Evolutionary conservation across 164 flowering plant species (phyloP), one percentile per base, ranked within the genome.

Genomic region (Annona cherimola): DNA sequence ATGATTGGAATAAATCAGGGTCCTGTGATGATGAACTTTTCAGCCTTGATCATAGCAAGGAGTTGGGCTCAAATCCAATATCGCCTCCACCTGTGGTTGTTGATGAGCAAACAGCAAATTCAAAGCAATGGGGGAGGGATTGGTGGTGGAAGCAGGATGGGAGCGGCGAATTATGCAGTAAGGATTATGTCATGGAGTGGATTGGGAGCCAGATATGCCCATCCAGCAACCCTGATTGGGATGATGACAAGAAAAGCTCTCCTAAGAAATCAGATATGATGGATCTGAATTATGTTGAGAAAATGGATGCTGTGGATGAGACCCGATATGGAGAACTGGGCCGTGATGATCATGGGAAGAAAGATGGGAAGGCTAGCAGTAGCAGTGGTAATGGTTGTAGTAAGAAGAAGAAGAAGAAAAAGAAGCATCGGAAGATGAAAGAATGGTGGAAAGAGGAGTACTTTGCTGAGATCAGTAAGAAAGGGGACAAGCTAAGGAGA

Each of bases 131-230:
- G 93, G 98, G 98, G 12, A 88, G 84, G 69, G 98, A 96, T 80
- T 96, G 99, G 99, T 96, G 98, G 99, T 96, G 99, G 99, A 96
- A 74, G 66, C 99, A 96, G 75, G 98, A 93, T 73, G 98, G 90
- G 61, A 90, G 89, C 75, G 92, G 90, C 59, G 97, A 96, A 64
- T 81, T 96, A 76, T 84, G 94, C 40, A 92, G 94, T 70, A 96
- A 89, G 79, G 99, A 96, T 79, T 93, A 96, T 79, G 98, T 96
- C 1, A 87, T 66, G 79, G 98, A 96, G 79, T 96, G 99, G 99
- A 92, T 96, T 26, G 98, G 99, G 5, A 92, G 93, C 80, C 99
- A 93, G 79, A 90, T 92, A 69, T 87, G 85, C 74, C 87, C 85
- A 0, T 81, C 92, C 0, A 67, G 77, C 11, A 85, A 83, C 74